phyloP scores from a whole-genome alignment of 208 protist genomes.

The Leishmania aethiopica region DNA sequence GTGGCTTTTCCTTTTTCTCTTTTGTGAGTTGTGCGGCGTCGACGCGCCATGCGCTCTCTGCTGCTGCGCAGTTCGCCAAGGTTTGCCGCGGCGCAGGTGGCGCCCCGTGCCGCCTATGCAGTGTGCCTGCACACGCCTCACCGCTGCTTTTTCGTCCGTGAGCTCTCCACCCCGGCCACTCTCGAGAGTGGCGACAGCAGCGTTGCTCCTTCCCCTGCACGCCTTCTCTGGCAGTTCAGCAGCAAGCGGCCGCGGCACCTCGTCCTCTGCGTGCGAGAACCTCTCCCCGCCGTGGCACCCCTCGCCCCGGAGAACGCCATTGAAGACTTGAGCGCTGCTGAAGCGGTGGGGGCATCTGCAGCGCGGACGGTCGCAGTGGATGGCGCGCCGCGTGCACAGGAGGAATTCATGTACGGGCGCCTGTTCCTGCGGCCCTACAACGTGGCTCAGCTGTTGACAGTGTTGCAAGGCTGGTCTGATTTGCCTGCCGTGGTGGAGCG shows the following conservation, averaged over 20 bases:
- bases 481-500: conserved; percentile 40
- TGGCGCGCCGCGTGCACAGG: conserved; percentile 8
- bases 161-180: conserved; percentile 57
- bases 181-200: conserved; percentile 31
- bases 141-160: conserved; percentile 53
- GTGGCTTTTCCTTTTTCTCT: background rate
- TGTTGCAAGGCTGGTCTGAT: conserved; percentile 64
- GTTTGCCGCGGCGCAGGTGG: background rate
- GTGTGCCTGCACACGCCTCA: conserved; percentile 8
- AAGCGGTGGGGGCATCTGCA: background rate
- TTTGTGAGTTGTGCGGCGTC: background rate
- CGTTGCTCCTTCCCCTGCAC: conserved; percentile 46
- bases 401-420: conserved; percentile 75
- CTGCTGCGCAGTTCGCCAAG: conserved; percentile 1
- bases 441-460: conserved; percentile 81
- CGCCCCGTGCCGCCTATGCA: background rate
- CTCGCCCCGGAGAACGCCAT: conserved; percentile 5
- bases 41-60: background rate
- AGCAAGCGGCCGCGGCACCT: conserved; percentile 60
- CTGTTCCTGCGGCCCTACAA: conserved; percentile 87
- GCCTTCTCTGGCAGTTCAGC: conserved; percentile 66
- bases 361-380: background rate
- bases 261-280: conserved; percentile 52
- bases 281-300: background rate
- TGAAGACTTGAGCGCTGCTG: conserved; percentile 11